Conservation (phyloP, 2,329 filamentous ascomycete species). For the Alternaria gaisen region DNA sequence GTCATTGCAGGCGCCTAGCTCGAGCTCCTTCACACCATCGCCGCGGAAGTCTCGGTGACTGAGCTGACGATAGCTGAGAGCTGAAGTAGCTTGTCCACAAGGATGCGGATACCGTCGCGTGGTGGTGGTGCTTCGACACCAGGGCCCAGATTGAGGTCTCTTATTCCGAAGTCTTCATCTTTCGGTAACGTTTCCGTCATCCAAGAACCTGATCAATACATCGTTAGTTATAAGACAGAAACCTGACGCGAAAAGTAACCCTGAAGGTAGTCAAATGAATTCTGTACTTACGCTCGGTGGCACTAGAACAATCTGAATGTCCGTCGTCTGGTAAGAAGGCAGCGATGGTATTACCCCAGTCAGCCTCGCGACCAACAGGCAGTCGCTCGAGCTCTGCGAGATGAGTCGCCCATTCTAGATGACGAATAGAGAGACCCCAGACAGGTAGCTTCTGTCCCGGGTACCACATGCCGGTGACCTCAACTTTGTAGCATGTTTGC, state of each 20-base stretch:
- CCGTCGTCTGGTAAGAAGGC: slow-evolving; percentile 44
- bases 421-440: slow-evolving; percentile 45
- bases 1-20: slow-evolving; percentile 1
- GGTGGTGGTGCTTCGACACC: slow-evolving; percentile 15
- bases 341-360: slow-evolving; percentile 32
- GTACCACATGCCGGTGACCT: slow-evolving; percentile 42
- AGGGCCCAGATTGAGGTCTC: slow-evolving; percentile 10
- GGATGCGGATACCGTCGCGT: slow-evolving; percentile 31
- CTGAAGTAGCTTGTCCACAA: slow-evolving; percentile 36
- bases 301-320: slow-evolving; percentile 12
- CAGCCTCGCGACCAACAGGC: slow-evolving; percentile 28
- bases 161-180: slow-evolving; percentile 16
- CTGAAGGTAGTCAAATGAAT: no score
- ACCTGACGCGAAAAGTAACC: no score
- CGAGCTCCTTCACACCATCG: neutral
- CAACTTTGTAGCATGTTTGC: slow-evolving; percentile 40
- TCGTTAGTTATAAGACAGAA: no score
- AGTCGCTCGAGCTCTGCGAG: slow-evolving; percentile 40
- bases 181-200: neutral
- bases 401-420: slow-evolving; percentile 40
- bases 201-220: no score
- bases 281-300: neutral
- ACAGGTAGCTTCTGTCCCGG: slow-evolving; percentile 27
- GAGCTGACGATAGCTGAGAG: slow-evolving; percentile 39
- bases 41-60: slow-evolving; percentile 27